Evolutionary conservation across 2,329 filamentous ascomycete genomes (phyloP), one percentile per base, ranked within the genome.

Genomic region (Penicillium capsulatum): DNA sequence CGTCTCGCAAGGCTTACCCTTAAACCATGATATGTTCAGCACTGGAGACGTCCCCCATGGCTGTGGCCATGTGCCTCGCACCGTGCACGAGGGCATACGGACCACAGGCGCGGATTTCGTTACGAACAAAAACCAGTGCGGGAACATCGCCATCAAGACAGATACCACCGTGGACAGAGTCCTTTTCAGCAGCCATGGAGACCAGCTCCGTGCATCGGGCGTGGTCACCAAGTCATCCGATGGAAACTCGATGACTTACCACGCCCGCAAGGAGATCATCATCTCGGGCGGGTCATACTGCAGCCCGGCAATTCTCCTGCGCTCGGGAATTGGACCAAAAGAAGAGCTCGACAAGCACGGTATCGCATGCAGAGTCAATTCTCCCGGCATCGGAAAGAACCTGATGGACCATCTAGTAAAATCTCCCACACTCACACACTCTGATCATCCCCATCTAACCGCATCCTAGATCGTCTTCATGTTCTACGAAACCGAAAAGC

Each of bases 21-120:
- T 77, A n/a, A 68, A 76, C 28, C 66, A 69, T 13, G 78, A 82
- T 45, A 79, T 81, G 74, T 81, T 81, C 52, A 70, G 71, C 1
- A 73, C 69, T 16, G 73, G 74, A 13, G 65, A 72, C 19, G 70
- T 68, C 14, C 59, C 75, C 1, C 71, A 77, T 36, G 76, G 75
- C 1, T 79, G 76, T 47, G 76, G 77, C 2, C 76, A 80, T 55
- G 73, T 60, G 1, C 66, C 72, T 9, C 64, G 76, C 45, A 77
- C 75, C 2, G 73, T 76, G 2, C 66, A 72, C 37, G 65, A 74
- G 36, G 77, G 76, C 0, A 58, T 72, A 13, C 67, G 77, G 15
- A 73, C 70, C 1, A 79, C 75, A 0, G 68, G 70, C 0, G 75
- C 75, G 9, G 75, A 79, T 51, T 80, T 75, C 36, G 63, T 73